Evolutionary conservation across 2,329 filamentous ascomycete genomes (phyloP), one percentile per base, ranked within the genome.

Genomic region (Atkinsonella hypoxylon): DNA sequence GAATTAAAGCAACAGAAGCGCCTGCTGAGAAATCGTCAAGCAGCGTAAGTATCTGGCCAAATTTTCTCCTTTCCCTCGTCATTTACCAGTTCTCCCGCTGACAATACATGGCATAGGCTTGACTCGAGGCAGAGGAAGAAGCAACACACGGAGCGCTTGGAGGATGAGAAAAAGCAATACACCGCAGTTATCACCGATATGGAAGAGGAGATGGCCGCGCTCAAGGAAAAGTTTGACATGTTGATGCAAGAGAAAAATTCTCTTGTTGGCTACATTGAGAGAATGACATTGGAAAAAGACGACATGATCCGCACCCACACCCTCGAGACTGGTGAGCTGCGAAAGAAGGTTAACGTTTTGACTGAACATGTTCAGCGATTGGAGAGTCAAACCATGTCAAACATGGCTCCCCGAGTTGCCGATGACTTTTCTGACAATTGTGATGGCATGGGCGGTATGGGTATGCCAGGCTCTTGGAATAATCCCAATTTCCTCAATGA

Each of bases 1-100:
- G 90, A 97, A 72, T 78, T 98, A 62, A 98, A 98, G 79, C 89
- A 95, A 67, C 93, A 96, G 70, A 97, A 97, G 77, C 84, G 93
- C 54, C 76, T 98, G 55, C 76, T 98, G 56, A 81, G 93, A 63
- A 98, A 98, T 71, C 83, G 93, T 62, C 91, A 97, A 73, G 93
- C 93, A 70, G 93, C 93, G 89, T 95, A 82, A 75, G 86, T 59
- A 50, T 7, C 47, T n/a, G n/a, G 50, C 40, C 51, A 46, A 48
- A 38, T 48, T 51, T 34, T 15, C 5, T 9, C 3, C 11, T 7
- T n/a, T 1, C 39, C n/a, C 9, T 13, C 1, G 2, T 1, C 11
- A 9, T 13, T 3, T 30, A 11, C 13, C 44, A 22, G 6, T 15
- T 9, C 3, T 13, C 26, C 31, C 34, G 47, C 57, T 58, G 53